These are phyloP conservation scores for Raddia distichophylla DNA, from an alignment of 176 grass and related monocot genomes.

Conservation along the genomic window DNA sequence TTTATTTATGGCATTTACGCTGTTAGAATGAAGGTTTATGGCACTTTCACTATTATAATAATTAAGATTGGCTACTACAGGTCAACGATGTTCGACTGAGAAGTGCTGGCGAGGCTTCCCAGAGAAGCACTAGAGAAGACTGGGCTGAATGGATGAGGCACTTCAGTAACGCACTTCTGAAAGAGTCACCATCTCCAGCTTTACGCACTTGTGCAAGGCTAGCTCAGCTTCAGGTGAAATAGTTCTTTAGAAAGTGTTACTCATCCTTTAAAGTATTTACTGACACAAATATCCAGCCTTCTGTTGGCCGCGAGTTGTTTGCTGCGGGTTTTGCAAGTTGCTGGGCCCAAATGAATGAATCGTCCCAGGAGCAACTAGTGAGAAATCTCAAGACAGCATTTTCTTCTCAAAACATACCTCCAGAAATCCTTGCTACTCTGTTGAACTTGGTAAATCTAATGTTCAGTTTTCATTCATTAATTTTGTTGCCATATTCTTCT, in stretches of 20 bases:
- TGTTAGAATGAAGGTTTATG: background rate
- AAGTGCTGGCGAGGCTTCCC: slow-evolving; percentile 94
- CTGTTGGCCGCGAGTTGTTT: slow-evolving; percentile 91
- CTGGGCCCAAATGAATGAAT: slow-evolving; percentile 96
- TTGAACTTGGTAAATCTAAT: slow-evolving; percentile 79
- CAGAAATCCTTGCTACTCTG: slow-evolving; percentile 90
- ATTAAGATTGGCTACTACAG: slow-evolving; percentile 48
- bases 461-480: slow-evolving; percentile 12
- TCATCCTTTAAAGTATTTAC: slow-evolving; percentile 48
- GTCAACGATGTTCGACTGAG: slow-evolving; percentile 87
- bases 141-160: slow-evolving; percentile 99
- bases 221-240: slow-evolving; percentile 84
- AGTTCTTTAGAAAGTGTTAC: slow-evolving; percentile 38
- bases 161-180: slow-evolving; percentile 97
- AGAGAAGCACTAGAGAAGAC: slow-evolving; percentile 98
- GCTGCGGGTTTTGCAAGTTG: slow-evolving; percentile 98
- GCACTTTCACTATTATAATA: background rate
- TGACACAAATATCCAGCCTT: slow-evolving; percentile 83
- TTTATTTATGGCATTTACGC: background rate
- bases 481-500: slow-evolving; percentile 21
- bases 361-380: slow-evolving; percentile 90
- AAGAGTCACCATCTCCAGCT: slow-evolving; percentile 97
- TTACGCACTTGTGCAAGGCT: slow-evolving; percentile 92
- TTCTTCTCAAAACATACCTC: slow-evolving; percentile 98
- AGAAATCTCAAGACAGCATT: slow-evolving; percentile 99